These are phyloP conservation scores for Gymnopilus dilepis DNA, from an alignment of 768 basidiomycete genomes.

Conservation along the genomic window DNA sequence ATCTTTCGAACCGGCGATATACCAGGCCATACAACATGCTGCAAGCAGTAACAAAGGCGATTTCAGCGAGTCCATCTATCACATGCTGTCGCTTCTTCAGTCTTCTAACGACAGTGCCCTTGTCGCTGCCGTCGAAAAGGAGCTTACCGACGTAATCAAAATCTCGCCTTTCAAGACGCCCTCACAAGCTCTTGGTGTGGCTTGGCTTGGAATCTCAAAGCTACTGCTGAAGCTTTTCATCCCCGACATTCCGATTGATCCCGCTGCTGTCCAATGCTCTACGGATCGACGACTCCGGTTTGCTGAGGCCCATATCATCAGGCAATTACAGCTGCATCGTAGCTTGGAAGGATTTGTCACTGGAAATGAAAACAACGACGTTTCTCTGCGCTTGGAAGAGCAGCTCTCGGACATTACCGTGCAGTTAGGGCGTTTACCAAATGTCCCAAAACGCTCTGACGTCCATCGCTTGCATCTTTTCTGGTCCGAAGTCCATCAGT, in stretches of 20 bases:
- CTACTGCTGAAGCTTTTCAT: slow-evolving; percentile 75
- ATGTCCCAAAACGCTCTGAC: slow-evolving; percentile 43
- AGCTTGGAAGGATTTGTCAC: slow-evolving; percentile 58
- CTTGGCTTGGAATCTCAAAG: slow-evolving; percentile 66
- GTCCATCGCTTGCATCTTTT: slow-evolving; percentile 60
- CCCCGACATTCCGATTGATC: slow-evolving; percentile 87
- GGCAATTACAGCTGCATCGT: slow-evolving; percentile 59
- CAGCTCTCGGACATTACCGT: slow-evolving; percentile 35
- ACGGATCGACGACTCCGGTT: slow-evolving; percentile 47
- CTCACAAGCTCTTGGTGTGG: slow-evolving; percentile 33
- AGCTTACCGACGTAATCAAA: slow-evolving; percentile 31
- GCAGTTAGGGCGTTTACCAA: slow-evolving; percentile 32
- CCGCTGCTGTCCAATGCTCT: slow-evolving; percentile 66
- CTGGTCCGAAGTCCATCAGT: slow-evolving; percentile 81
- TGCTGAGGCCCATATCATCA: slow-evolving; percentile 44
- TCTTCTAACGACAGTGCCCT: slow-evolving; percentile 40
- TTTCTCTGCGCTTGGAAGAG: slow-evolving; percentile 49
- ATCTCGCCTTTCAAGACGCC: slow-evolving; percentile 10
- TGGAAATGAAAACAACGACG: slow-evolving; percentile 59
- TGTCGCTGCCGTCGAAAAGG: slow-evolving; percentile 35
- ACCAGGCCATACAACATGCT: slow-evolving; percentile 20
- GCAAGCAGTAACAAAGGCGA: background rate
- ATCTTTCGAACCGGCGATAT: slow-evolving; percentile 39
- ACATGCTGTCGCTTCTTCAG: slow-evolving; percentile 36
- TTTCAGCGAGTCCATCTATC: slow-evolving; percentile 9